Evolutionary conservation across 768 basidiomycete species (phyloP).

Genomic region (Tubosaeta sp.): DNA sequence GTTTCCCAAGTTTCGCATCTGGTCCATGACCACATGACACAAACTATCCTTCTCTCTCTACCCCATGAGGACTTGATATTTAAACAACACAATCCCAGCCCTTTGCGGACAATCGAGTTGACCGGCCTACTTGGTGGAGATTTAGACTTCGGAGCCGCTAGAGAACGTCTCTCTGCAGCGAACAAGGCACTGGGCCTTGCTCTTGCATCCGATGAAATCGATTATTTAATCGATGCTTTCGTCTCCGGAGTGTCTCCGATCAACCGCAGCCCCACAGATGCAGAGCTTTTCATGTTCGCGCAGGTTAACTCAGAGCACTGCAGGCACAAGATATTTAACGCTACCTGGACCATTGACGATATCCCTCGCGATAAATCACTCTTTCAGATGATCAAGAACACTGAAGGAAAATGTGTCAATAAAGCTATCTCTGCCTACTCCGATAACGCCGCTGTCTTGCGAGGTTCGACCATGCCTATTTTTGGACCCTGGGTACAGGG

Average conservation of each 20-base stretch:
- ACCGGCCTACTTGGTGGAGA: conserved; percentile 20
- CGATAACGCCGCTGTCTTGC: conserved; percentile 94
- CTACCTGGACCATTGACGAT: conserved; percentile 88
- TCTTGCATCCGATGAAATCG: conserved; percentile 82
- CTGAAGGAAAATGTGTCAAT: conserved; percentile 67
- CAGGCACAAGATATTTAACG: conserved; percentile 99
- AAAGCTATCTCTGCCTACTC: conserved; percentile 96
- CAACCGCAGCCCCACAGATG: conserved; percentile 87
- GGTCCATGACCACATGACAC: conserved; percentile 97
- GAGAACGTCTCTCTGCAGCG: conserved; percentile 62
- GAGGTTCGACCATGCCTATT: conserved; percentile 63
- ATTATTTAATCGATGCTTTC: conserved; percentile 89
- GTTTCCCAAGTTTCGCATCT: conserved; percentile 58
- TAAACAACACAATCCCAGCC: conserved; percentile 54
- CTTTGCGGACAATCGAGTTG: conserved; percentile 71
- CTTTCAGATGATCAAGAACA: conserved; percentile 97
- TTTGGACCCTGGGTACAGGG: conserved; percentile 52
- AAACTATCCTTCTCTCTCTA: conserved; percentile 54
- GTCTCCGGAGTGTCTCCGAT: conserved; percentile 63
- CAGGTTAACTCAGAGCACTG: conserved; percentile 99
- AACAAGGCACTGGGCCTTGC: conserved; percentile 89
- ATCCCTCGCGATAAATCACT: conserved; percentile 61
- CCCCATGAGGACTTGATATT: conserved; percentile 62
- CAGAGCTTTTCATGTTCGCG: conserved; percentile 99
- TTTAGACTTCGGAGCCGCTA: conserved; percentile 40